phyloP scores from a whole-genome alignment of 2,329 filamentous ascomycete species.

The Orbilia ellipsospora region DNA sequence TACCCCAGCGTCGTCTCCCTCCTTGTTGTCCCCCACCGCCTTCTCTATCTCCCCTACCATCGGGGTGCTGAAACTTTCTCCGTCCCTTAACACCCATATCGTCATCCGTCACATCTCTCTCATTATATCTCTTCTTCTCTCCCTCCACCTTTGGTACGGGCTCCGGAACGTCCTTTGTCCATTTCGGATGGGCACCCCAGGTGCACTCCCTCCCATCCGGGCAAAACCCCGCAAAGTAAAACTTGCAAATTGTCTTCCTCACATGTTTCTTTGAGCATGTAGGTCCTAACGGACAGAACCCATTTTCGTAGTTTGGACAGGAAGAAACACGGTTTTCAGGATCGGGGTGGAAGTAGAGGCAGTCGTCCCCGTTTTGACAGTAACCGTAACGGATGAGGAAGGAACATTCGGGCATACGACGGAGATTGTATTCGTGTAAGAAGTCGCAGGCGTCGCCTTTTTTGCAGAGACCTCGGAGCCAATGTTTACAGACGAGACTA shows the following conservation, averaged over 20 bases:
- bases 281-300: constrained; percentile 92
- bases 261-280: constrained; percentile 89
- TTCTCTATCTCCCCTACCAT: constrained; percentile 37
- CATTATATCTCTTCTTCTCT: constrained; percentile 68
- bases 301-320: constrained; percentile 91
- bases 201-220: constrained; percentile 82
- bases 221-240: constrained; percentile 94
- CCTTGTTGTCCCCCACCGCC: constrained; percentile 16
- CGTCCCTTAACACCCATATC: constrained; percentile 54
- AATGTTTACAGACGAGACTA: constrained; percentile 93
- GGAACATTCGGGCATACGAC: constrained; percentile 98
- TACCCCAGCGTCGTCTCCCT: constrained; percentile 38
- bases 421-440: constrained; percentile 96
- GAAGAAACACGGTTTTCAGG: constrained; percentile 80
- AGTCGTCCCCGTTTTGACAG: constrained; percentile 97
- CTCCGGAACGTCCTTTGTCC: constrained; percentile 69
- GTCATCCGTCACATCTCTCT: constrained; percentile 54
- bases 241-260: constrained; percentile 80
- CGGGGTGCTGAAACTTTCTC: constrained; percentile 53
- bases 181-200: constrained; percentile 83
- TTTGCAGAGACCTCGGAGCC: constrained; percentile 95
- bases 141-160: constrained; percentile 74
- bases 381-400: constrained; percentile 94
- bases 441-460: constrained; percentile 98
- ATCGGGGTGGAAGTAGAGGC: constrained; percentile 89